Base-by-base conservation (phyloP, 2,329 filamentous ascomycete species). In the Penicillium hordei region DNA sequence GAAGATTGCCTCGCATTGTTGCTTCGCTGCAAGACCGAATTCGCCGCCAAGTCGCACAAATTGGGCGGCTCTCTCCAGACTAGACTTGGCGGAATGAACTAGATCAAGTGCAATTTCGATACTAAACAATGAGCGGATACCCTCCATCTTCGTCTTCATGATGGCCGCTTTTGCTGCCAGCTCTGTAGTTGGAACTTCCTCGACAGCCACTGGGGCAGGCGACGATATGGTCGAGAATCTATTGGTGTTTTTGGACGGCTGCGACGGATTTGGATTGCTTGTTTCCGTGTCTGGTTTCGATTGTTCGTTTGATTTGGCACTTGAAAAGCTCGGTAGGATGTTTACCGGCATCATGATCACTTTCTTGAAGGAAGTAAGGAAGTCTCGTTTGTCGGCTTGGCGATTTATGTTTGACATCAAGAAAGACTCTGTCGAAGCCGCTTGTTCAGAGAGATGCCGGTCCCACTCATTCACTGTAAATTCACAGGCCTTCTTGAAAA, bases 321-420 rank as follows among this genome's bases (percentile, higher is more conserved):
- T 78, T 6, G 84, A 80, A 62, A 91, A 84, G 46, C 84, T 87
- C 1, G 91, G 90, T 4, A 97, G 80, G 9, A 92, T 93, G 52
- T 91, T 96, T 48, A 99, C 93, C 2, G 94, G 94, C 87, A 96
- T 95, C 93, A 99, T 97, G 63, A 99, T 90, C 9, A 99, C 94
- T 75, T 97, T 97, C 71, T 92, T 97, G 81, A 99, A 99, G 0
- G 93, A 96, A 45, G 88, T 94, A 60, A 99, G 73, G 68, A 99
- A 99, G 72, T 99, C 94, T 65, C 92, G 91, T 77, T 99, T 99
- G 62, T 95, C 94, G 1, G 92, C 94, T 72, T 96, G 92, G 27
- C 94, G 85, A 71, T 93, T 97, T 70, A 97, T 86, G 72, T 92
- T 97, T 25, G 89, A 89, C 93, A 97, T 97, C 77, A 92, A 94